Conservation (phyloP, 306 rosid species). For the Vigna hirtella region DNA sequence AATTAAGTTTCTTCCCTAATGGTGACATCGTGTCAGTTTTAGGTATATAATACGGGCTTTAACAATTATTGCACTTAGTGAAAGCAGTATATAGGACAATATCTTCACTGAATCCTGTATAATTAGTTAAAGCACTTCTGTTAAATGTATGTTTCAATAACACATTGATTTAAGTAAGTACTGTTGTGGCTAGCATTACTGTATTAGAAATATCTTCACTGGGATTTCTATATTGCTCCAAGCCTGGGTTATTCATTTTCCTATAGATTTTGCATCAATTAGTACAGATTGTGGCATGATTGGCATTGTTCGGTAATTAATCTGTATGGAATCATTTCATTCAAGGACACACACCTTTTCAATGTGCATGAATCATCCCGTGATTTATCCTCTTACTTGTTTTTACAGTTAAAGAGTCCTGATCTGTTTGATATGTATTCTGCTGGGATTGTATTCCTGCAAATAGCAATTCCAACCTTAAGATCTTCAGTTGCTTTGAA, state of each 20-base stretch:
- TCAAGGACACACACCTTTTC: not conserved
- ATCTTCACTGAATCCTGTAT: not conserved
- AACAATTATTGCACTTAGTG: not conserved
- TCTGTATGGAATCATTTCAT: conserved; percentile 31
- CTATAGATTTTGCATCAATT: conserved; percentile 12
- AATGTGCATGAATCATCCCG: conserved; percentile 16
- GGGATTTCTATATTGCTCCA: not conserved
- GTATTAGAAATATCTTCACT: not conserved
- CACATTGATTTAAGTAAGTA: not conserved
- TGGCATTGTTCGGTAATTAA: not conserved
- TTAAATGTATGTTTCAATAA: not conserved
- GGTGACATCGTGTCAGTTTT: not conserved
- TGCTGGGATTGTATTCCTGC: conserved; percentile 80
- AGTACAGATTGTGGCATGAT: conserved; percentile 13
- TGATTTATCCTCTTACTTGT: not conserved
- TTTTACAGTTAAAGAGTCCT: conserved; percentile 77
- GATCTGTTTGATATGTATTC: conserved; percentile 88
- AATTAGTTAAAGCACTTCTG: not conserved
- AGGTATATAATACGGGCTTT: not conserved
- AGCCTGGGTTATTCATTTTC: not conserved
- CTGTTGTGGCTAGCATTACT: not conserved
- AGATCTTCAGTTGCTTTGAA: conserved; percentile 69
- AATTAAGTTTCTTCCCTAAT: not conserved
- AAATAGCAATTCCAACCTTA: conserved; percentile 81
- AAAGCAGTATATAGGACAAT: not conserved